Percentiles rank a stretch among this genome's conserved stretches.
phyloP scores from a whole-genome alignment of 208 protist genomes.

The Novymonas esmeraldas region DNA sequence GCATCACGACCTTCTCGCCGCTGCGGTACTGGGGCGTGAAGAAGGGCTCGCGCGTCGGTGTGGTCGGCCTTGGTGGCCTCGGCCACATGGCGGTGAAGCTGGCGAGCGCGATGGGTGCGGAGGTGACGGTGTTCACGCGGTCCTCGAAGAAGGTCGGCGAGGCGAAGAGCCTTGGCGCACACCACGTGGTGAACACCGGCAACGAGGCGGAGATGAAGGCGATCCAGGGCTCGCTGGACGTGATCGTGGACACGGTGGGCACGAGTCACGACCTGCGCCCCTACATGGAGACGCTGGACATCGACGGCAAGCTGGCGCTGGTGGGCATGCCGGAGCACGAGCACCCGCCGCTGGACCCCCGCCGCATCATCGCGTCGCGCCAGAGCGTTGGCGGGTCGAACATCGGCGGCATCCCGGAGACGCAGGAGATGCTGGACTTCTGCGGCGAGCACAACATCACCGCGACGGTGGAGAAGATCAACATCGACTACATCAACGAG shows the following conservation, averaged over 20 bases:
- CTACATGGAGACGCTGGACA: constrained; percentile 50
- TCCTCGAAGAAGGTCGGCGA: constrained; percentile 56
- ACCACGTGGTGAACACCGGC: constrained; percentile 63
- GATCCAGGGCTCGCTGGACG: constrained; percentile 42
- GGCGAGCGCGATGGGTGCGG: constrained; percentile 76
- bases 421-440: constrained; percentile 89
- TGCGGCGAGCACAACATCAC: constrained; percentile 72
- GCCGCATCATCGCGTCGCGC: constrained; percentile 9
- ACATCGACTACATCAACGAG: constrained; percentile 70
- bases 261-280: constrained; percentile 47
- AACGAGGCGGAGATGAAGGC: constrained; percentile 59
- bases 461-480: constrained; percentile 67
- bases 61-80: constrained; percentile 88
- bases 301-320: constrained; percentile 57
- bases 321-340: constrained; percentile 57
- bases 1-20: constrained; percentile 88
- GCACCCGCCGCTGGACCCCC: constrained; percentile 42
- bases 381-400: constrained; percentile 19
- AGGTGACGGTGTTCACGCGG: constrained; percentile 88
- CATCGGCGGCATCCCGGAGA: constrained; percentile 75
- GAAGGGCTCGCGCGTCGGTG: constrained; percentile 60
- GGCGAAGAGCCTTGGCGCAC: constrained; percentile 69
- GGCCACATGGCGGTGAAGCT: constrained; percentile 93
- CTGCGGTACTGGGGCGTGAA: constrained; percentile 73
- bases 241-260: constrained; percentile 78